Percentiles rank a stretch among this genome's conserved stretches.
These are phyloP conservation scores for Abelmoschus esculentus DNA, from an alignment of 345 rosid species.

Conservation along the genomic window DNA sequence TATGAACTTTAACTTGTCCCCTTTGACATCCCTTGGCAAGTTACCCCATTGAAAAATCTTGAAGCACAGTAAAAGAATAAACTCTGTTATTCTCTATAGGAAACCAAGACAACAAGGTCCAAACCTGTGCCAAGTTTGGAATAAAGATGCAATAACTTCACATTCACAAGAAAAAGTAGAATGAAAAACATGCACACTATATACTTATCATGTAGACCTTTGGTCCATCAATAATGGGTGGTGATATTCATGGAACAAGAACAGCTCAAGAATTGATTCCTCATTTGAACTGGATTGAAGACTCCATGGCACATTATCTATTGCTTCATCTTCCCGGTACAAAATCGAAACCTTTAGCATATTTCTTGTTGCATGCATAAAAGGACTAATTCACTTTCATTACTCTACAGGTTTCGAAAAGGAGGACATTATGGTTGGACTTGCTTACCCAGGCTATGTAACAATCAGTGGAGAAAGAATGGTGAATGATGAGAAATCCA, in stretches of 20 bases:
- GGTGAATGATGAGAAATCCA: constrained; percentile 16
- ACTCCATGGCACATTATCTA: constrained; percentile 3
- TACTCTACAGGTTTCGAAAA: constrained; percentile 27
- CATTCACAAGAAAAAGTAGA: neutral
- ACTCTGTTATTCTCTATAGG: too few species aligned
- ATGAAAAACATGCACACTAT: neutral
- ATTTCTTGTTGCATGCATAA: too few species aligned
- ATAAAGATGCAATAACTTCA: neutral
- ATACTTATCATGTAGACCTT: too few species aligned
- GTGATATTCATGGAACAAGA: constrained; percentile 4
- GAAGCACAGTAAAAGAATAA: neutral
- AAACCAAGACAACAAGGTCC: neutral
- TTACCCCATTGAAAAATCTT: neutral
- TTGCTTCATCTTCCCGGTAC: constrained; percentile 4
- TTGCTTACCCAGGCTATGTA: constrained; percentile 16
- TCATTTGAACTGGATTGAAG: neutral
- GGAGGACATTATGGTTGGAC: constrained; percentile 38
- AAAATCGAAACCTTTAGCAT: too few species aligned
- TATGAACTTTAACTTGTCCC: neutral
- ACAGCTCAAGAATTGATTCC: neutral
- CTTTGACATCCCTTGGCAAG: neutral
- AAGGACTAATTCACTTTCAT: too few species aligned
- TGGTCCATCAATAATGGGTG: neutral
- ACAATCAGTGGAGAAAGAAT: constrained; percentile 37
- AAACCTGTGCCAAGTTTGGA: neutral